Percentiles rank a stretch among this genome's conserved stretches.
These are phyloP conservation scores for Daldinia sp. DNA, from an alignment of 2,329 filamentous ascomycete species.

Conservation along the genomic window DNA sequence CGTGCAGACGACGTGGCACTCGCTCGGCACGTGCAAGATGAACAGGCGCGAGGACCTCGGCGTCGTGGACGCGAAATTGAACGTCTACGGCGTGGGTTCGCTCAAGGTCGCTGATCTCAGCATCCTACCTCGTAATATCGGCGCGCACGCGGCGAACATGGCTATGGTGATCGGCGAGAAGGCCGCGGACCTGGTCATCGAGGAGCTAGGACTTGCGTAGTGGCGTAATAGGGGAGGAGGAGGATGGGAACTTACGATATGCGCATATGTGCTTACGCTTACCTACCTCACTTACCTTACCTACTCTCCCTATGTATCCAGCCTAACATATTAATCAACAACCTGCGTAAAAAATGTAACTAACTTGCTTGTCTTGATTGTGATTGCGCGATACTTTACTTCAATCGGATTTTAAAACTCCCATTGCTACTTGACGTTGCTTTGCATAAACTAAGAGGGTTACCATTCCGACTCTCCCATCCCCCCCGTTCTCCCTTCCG, in stretches of 20 bases:
- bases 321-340: too few species aligned
- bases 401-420: not conserved
- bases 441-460: not conserved
- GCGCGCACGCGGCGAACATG: slow-evolving; percentile 59
- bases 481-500: too few species aligned
- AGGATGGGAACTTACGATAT: not conserved
- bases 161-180: slow-evolving; percentile 60
- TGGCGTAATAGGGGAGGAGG: not conserved
- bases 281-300: too few species aligned
- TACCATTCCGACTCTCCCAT: not conserved
- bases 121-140: slow-evolving; percentile 56
- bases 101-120: slow-evolving; percentile 50
- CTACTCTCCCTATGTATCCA: too few species aligned
- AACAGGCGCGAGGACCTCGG: slow-evolving; percentile 55
- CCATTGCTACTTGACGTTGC: not conserved
- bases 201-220: slow-evolving; percentile 26
- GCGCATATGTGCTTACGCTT: not conserved
- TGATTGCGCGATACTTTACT: not conserved
- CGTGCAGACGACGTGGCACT: slow-evolving; percentile 53
- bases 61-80: slow-evolving; percentile 54
- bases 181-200: slow-evolving; percentile 32
- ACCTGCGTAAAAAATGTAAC: not conserved
- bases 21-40: slow-evolving; percentile 62
- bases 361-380: not conserved
- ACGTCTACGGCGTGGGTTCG: slow-evolving; percentile 47